Evolutionary conservation across 352 stramenopile species (phyloP), one percentile per base, ranked within the genome.

Genomic region (Plasmopara viticola): DNA sequence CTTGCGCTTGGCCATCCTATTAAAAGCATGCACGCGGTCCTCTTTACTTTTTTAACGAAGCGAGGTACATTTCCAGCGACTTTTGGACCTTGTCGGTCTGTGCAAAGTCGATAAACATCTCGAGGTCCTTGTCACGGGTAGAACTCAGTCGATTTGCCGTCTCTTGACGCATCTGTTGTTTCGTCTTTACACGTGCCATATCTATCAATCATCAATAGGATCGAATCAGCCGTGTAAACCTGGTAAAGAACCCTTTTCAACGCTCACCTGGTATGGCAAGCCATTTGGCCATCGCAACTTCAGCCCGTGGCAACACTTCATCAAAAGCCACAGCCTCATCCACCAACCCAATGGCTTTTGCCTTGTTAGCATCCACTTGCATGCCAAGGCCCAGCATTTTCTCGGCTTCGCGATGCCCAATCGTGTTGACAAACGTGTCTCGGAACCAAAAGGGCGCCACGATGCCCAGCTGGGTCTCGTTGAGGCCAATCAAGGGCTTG

Each of bases 391-490:
- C 78, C 1, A 93, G 73, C 80, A 93, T 90, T 61, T 90, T 93
- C 61, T 93, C 80, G 28, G 83, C 81, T 48, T 93, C 66, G 9
- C 83, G 78, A 64, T 90, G 78, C 35, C 83, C 80, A 37, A 90
- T 89, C 29, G 80, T 90, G 63, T 93, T 93, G 43, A 90, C 66
- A 56, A 93, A 90, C 30, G 77, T 86, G 47, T 86, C 75, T 18
- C 73, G 73, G 42, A 93, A 88, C 81, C 84, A 92, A 48, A 73
- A 86, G 5, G 80, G 75, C 13, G 82, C 85, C 34, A 91, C 81
- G 43, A 98, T 97, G 33, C 94, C 94, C 30, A 98, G 62, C 56
- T 95, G 77, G 6, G 89, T 96, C 74, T 98, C 94, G 60, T 98
- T 98, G 31, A 98, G 70, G 9, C 94, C 94, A 59, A 98, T 97